Percentiles rank a stretch among this genome's conserved stretches.
Conservation (phyloP, 768 basidiomycete genomes). For the Psilocybe subaeruginosa region DNA sequence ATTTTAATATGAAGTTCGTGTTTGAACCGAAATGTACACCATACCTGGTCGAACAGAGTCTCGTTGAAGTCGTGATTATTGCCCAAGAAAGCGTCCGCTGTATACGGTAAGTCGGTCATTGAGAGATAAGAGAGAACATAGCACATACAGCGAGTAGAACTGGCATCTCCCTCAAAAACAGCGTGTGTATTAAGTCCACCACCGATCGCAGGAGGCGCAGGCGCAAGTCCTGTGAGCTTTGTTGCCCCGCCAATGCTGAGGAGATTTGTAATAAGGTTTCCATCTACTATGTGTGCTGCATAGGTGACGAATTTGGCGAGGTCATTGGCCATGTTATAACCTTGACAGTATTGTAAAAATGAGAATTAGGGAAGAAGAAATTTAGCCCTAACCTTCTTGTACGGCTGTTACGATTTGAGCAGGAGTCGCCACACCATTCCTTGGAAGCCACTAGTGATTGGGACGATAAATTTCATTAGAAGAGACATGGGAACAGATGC, state of each 20-base stretch:
- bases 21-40: background rate
- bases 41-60: constrained; percentile 25
- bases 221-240: constrained; percentile 21
- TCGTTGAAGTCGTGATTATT: constrained; percentile 29
- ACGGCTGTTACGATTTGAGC: constrained; percentile 20
- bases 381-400: constrained; percentile 14
- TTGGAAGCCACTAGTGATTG: constrained; percentile 14
- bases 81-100: constrained; percentile 26
- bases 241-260: constrained; percentile 27
- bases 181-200: constrained; percentile 28
- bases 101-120: too few species aligned
- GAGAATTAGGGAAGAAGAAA: background rate
- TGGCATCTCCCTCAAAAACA: constrained; percentile 26
- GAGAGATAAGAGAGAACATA: background rate
- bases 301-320: constrained; percentile 25
- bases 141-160: constrained; percentile 22
- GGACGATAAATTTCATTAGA: too few species aligned
- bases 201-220: constrained; percentile 24
- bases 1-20: background rate
- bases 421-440: constrained; percentile 18
- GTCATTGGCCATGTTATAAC: constrained; percentile 25
- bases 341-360: background rate
- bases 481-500: too few species aligned
- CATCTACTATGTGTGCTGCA: constrained; percentile 26
- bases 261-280: constrained; percentile 24